Evolutionary conservation across 768 basidiomycete genomes (phyloP).

Genomic region (Boletus sensibilis): DNA sequence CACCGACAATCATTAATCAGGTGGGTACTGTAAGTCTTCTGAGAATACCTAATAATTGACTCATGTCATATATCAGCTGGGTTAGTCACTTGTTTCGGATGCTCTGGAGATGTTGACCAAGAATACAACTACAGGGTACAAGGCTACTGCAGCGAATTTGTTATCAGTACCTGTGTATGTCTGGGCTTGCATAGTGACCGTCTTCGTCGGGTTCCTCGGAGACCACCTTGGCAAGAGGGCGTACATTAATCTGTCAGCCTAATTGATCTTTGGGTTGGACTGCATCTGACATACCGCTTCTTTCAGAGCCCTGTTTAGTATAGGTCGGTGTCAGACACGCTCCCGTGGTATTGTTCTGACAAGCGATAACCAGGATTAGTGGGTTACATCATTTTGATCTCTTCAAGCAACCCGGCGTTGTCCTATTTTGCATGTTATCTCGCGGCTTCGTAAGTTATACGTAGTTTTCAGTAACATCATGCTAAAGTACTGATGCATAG

Average conservation of each 20-base stretch:
- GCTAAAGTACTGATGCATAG: conserved; percentile 17
- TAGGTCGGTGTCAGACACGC: conserved; percentile 22
- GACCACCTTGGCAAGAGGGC: conserved; percentile 58
- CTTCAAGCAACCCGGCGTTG: conserved; percentile 55
- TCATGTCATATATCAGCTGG: conserved; percentile 13
- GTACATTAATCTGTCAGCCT: conserved; percentile 57
- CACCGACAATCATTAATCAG: conserved; percentile 48
- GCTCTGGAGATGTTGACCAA: not conserved
- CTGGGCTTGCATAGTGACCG: conserved; percentile 69
- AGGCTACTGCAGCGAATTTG: conserved; percentile 66
- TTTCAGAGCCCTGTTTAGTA: conserved; percentile 31
- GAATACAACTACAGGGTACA: conserved; percentile 43
- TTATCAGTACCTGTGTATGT: conserved; percentile 77
- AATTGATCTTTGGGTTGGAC: not conserved
- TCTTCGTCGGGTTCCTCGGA: conserved; percentile 57
- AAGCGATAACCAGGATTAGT: conserved; percentile 37
- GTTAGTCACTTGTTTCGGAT: conserved; percentile 9
- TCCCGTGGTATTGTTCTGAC: not conserved
- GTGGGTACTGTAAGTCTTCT: conserved; percentile 33
- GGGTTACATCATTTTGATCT: conserved; percentile 67
- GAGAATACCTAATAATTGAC: not conserved
- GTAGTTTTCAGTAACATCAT: not conserved
- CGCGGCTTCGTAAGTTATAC: conserved; percentile 58
- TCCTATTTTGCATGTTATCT: conserved; percentile 75
- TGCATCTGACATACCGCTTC: conserved; percentile 2